phyloP scores from a whole-genome alignment of 768 basidiomycete genomes.

The Lentinula guzmanii region DNA sequence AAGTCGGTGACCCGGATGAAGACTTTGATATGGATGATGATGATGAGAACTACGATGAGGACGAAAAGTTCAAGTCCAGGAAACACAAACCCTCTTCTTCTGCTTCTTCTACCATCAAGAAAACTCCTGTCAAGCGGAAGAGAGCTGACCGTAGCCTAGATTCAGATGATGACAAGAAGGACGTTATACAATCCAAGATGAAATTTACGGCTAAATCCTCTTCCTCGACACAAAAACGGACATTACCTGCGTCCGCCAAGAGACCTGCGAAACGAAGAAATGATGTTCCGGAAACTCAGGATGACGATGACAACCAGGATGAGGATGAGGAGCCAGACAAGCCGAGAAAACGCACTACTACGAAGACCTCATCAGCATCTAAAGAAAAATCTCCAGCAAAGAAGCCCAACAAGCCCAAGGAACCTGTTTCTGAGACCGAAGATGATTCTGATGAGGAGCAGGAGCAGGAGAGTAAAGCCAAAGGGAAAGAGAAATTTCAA shows the following conservation, averaged over 20 bases:
- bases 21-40: background rate
- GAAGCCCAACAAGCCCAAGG: background rate
- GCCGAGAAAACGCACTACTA: background rate
- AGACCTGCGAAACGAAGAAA: background rate
- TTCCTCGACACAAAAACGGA: background rate
- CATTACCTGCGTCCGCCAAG: background rate
- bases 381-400: background rate
- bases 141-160: background rate
- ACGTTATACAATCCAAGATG: background rate
- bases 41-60: constrained; percentile 17
- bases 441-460: background rate
- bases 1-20: constrained; percentile 15
- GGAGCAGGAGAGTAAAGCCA: background rate
- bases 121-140: background rate
- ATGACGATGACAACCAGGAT: background rate
- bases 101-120: background rate
- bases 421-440: background rate
- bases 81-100: background rate
- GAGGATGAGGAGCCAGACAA: background rate
- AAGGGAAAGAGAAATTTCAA: background rate
- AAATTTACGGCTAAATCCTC: background rate
- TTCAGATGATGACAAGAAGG: background rate
- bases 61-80: constrained; percentile 15
- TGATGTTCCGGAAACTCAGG: background rate
- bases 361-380: background rate